Evolutionary conservation across 306 rosid genomes (phyloP), one percentile per base, ranked within the genome.

Genomic region (Clitoria ternatea): DNA sequence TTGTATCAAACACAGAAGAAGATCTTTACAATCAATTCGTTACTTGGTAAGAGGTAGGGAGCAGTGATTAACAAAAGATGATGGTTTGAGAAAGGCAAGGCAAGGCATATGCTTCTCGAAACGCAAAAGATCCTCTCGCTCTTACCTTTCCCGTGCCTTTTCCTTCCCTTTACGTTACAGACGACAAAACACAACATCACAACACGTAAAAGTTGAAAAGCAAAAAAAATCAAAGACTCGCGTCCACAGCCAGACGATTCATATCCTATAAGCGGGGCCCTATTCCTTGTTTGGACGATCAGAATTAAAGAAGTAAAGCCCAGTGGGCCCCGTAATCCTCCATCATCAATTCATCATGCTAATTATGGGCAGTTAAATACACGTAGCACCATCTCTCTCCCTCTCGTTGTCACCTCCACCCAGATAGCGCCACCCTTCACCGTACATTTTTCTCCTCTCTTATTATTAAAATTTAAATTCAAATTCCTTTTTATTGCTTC

Each of bases 351-450:
- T 61, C 37, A 43, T 23, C 69, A 74, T 61, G 73, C 42, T 67
- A 4, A n/a, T n/a, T 48, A 15, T 32, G 50, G 6, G 27, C 43
- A 18, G n/a, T 53, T 1, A 73, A 2, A 2, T 39, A 72, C 76
- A 71, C 56, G 83, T 59, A 79, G 42, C 70, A 72, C 35, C 56
- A n/a, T 10, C 37, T 36, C 64, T 48, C 11, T 33, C 59, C 17
- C 10, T 49, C 47, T 14, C 39, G 8, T 74, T 63, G 12, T 17
- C 52, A 57, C 30, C 36, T 60, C 61, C 68, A 42, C 3, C 13
- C 70, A 81, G 72, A 87, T 79, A 70, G 70, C 86, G 56, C 77
- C 76, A 62, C 20, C 43, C 47, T 72, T 44, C 32, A 30, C 65
- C 76, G 74, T 32, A 48, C 66, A 63, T 17, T 17, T 43, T 35